Percentiles rank a stretch among this genome's conserved stretches.
Evolutionary conservation across 2,329 filamentous ascomycete genomes (phyloP).

Genomic region (Emericellopsis atlantica): DNA sequence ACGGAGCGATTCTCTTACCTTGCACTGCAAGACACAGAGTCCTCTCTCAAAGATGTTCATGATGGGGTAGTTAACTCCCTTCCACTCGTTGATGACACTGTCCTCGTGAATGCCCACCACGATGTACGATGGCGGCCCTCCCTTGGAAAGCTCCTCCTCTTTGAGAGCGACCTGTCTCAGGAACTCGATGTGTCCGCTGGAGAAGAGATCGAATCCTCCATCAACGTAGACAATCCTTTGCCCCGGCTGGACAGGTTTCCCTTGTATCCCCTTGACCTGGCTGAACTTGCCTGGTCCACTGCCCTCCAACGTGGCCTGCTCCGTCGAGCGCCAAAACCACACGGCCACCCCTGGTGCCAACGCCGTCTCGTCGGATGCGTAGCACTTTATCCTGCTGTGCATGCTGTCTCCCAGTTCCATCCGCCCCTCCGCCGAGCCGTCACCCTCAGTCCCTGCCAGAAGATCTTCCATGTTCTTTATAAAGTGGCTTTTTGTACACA

Average conservation of each 20-base stretch:
- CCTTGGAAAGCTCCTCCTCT: slow-evolving; percentile 54
- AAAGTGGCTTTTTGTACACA: slow-evolving; percentile 91
- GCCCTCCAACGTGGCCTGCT: slow-evolving; percentile 20
- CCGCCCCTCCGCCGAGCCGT: slow-evolving; percentile 56
- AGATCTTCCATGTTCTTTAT: slow-evolving; percentile 64
- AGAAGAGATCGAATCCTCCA: slow-evolving; percentile 93
- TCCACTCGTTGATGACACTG: slow-evolving; percentile 89
- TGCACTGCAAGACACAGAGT: slow-evolving; percentile 89
- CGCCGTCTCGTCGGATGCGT: slow-evolving; percentile 78
- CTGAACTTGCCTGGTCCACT: slow-evolving; percentile 45
- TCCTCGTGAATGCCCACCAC: slow-evolving; percentile 92
- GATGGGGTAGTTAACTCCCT: slow-evolving; percentile 96
- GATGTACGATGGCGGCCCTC: slow-evolving; percentile 66
- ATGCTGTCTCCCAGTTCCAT: slow-evolving; percentile 53
- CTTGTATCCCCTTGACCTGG: slow-evolving; percentile 46
- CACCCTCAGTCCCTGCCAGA: slow-evolving; percentile 60
- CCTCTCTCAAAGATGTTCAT: slow-evolving; percentile 99
- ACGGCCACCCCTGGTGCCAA: slow-evolving; percentile 68
- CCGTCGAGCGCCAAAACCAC: slow-evolving; percentile 64
- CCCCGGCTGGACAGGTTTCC: slow-evolving; percentile 57
- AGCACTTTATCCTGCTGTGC: slow-evolving; percentile 66
- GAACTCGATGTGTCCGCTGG: slow-evolving; percentile 93
- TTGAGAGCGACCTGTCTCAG: slow-evolving; percentile 61
- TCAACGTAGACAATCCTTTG: slow-evolving; percentile 92
- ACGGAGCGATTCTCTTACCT: slow-evolving; percentile 38